Base-by-base conservation (phyloP, 805 yeast genomes). In the Kuraishia capsulata region DNA sequence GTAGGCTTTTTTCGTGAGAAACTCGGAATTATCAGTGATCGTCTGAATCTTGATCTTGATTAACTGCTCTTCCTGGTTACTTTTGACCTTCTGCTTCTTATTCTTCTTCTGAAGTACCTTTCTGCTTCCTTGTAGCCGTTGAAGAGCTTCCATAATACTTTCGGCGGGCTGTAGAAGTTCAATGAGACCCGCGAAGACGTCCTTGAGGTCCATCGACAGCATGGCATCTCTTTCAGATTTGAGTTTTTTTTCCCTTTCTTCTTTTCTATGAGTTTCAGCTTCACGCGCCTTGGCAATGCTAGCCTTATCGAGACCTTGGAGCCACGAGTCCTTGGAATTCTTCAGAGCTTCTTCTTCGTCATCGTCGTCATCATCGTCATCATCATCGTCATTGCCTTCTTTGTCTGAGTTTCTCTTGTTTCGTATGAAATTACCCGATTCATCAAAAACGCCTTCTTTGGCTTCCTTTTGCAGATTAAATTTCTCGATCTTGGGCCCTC, bases 401-500 rank as follows among this genome's bases (percentile, higher is more conserved):
- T 33, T 35, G 14, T 24, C 46, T 10, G 53, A 53, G 4, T 52
- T 65, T 3, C 61, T 60, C 3, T 64, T 66, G 13, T 58, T 56
- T 20, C 69, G 58, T 16, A 76, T 58, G 46, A 62, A 81, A 46
- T 76, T 78, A 1, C 87, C 86, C 30, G 70, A 72, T 29, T 58
- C 64, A 46, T 80, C 87, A 49, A 78, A 77, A 3, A 54, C 53
- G 2, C 88, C 90, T 34, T 71, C 75, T 39, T 68, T 68, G 32
- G 62, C 54, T 47, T 83, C 90, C 16, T 71, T 62, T 19, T 67
- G 55, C 33, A 83, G 54, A 51, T 74, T 69, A 56, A 83, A 83
- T 0, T 83, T 72, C 42, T 82, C 89, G 2, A 83, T 42, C 42
- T 70, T 69, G 1, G 78, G 64, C 20, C 51, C 60, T 20, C 36